phyloP scores from a whole-genome alignment of 192 early-diverging fungal species.

The Backusella parvicylindrica region DNA sequence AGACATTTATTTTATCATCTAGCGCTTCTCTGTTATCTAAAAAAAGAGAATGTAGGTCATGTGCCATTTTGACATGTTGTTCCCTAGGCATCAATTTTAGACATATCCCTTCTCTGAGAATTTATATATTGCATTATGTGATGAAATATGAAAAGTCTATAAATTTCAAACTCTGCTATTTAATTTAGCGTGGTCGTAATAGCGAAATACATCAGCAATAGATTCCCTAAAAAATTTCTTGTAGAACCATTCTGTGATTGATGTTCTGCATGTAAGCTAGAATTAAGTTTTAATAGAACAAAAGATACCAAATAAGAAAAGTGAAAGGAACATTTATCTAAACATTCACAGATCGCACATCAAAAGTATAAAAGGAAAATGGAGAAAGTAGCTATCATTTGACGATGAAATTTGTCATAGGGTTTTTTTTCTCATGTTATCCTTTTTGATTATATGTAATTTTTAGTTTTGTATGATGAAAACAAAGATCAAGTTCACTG shows the following conservation, averaged over 20 bases:
- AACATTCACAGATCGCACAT: background rate
- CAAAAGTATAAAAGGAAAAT: background rate
- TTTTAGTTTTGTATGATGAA: background rate
- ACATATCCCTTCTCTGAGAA: background rate
- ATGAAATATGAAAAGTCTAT: background rate
- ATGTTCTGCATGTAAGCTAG: background rate
- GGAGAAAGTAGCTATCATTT: background rate
- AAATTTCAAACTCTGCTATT: slow-evolving; percentile 1
- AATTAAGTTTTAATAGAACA: slow-evolving; percentile 4
- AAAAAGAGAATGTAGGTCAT: background rate
- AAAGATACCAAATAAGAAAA: background rate
- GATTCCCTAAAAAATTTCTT: background rate
- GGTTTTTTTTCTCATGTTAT: background rate
- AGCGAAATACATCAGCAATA: background rate
- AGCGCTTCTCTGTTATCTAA: background rate
- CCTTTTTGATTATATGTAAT: background rate
- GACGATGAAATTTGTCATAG: background rate
- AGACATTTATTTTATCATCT: background rate
- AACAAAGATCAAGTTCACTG: background rate
- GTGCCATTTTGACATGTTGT: background rate
- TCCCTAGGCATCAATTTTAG: background rate
- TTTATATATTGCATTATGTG: background rate
- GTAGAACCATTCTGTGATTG: background rate
- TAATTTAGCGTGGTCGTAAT: background rate
- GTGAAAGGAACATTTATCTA: background rate